Base-by-base conservation (phyloP, 2,329 filamentous ascomycete genomes). In the Cladosporium colombiae region DNA sequence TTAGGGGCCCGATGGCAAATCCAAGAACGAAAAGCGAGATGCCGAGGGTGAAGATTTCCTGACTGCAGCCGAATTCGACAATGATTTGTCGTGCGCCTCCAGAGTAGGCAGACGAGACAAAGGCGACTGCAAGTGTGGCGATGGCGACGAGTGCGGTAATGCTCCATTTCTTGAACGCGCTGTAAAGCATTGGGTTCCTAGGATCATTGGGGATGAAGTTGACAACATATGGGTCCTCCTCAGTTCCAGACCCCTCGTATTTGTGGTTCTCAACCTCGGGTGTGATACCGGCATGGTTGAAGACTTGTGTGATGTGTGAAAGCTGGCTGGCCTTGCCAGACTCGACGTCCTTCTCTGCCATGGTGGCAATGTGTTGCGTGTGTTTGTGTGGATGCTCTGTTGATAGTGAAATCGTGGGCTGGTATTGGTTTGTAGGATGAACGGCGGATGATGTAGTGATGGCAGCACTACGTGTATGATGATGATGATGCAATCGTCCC, bases 41-140 rank as follows among this genome's bases (percentile, higher is more conserved):
- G 13, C 88, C 88, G 1, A 90, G 80, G 27, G 86, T 88, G 46
- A 82, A 84, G 8, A 89, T 77, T 69, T 86, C 84, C 58, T 78
- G 74, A 53, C 76, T 78, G 31, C 86, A 81, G 14, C 78, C 65
- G 68, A 91, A 90, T 37, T 87, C 80, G 1, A 67, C 52, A 16
- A 88, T 80, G 62, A 91, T 81, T 58, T 86, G 78, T 10, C 70
- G 65, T 16, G 88, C 75, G 56, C 86, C 86, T 14, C 86, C 86
- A 4, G 85, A 86, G 75, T 87, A 91, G 35, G 89, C 89, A 1
- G 87, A 89, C 21, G 88, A 90, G 63, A 87, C 86, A 71, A 93
- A 89, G 2, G 90, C 82, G 33, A 92, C 88, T 31, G 79, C 88
- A 52, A 93, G 82, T 1, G 89, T 90, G 16, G 89, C 86, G 31